Percentiles rank a stretch among this genome's conserved stretches.
These are phyloP conservation scores for Xylaria sp. DNA, from an alignment of 2,329 filamentous ascomycete genomes.

Conservation along the genomic window DNA sequence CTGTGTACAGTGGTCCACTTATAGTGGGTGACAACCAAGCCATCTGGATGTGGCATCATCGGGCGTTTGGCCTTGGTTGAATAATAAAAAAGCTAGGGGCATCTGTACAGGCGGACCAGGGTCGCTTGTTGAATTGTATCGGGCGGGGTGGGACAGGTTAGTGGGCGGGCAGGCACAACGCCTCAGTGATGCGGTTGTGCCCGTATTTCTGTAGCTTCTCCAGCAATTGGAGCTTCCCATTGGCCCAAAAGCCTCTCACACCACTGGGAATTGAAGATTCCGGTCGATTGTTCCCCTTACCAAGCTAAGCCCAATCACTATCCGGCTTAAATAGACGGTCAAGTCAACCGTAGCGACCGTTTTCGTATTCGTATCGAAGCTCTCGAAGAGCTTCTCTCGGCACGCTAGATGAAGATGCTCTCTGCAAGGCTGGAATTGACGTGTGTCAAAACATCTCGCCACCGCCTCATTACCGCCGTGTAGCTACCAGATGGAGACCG, in stretches of 20 bases:
- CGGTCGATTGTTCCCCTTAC: conserved; percentile 25
- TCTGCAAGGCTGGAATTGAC: background rate
- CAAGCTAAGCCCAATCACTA: conserved; percentile 12
- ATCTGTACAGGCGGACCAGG: background rate
- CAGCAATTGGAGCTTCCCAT: conserved; percentile 24
- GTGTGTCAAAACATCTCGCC: conserved; percentile 18
- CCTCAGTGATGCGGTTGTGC: background rate
- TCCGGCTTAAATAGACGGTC: conserved; percentile 32
- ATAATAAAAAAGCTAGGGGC: conserved; percentile 1
- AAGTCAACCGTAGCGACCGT: conserved; percentile 7
- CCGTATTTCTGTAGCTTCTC: conserved; percentile 1
- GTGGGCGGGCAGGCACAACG: background rate
- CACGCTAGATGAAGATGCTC: background rate
- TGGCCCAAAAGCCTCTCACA: conserved; percentile 30
- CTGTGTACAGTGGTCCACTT: too few relatives aligned
- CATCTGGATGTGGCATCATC: conserved; percentile 31
- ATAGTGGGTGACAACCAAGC: background rate
- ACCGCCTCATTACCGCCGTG: conserved; percentile 7
- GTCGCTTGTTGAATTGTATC: background rate
- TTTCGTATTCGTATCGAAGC: conserved; percentile 49
- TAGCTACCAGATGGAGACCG: conserved; percentile 1
- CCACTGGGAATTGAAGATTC: conserved; percentile 31
- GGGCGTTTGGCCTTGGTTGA: conserved; percentile 5
- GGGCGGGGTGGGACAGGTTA: conserved; percentile 2
- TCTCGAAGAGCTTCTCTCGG: background rate